Percentiles rank a stretch among this genome's conserved stretches.
Conservation (phyloP, 768 basidiomycete genomes). For the Lactarius quietus region DNA sequence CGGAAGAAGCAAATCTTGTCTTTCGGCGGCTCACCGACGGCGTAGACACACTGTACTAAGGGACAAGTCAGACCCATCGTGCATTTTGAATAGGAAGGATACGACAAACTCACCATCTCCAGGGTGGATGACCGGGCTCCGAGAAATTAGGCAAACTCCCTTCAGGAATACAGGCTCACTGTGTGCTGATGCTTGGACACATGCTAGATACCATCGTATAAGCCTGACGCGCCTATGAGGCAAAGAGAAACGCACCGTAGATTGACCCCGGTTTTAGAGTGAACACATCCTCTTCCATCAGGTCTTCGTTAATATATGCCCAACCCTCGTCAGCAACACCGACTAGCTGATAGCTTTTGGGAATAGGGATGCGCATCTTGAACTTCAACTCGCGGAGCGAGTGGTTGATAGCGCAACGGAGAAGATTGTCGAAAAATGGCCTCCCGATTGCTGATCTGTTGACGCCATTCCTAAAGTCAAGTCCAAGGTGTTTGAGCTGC, state of each 20-base stretch:
- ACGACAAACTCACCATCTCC: constrained; percentile 30
- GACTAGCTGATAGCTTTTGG: constrained; percentile 63
- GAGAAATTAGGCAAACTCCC: constrained; percentile 27
- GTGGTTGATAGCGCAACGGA: constrained; percentile 57
- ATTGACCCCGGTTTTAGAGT: constrained; percentile 11
- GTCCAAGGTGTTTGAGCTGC: constrained; percentile 44
- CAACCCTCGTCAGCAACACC: constrained; percentile 79
- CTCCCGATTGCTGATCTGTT: constrained; percentile 42
- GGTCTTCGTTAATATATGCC: constrained; percentile 17
- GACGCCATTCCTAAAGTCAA: constrained; percentile 43
- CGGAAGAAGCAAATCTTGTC: constrained; percentile 26
- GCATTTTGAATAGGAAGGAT: not conserved
- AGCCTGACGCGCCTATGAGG: no score
- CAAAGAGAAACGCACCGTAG: constrained; percentile 10
- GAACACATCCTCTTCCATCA: constrained; percentile 5
- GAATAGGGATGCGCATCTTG: constrained; percentile 68
- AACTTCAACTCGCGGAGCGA: constrained; percentile 74
- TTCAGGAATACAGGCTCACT: constrained; percentile 5
- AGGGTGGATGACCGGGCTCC: constrained; percentile 36
- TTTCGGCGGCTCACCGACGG: constrained; percentile 32
- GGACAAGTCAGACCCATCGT: not conserved
- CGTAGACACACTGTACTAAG: constrained; percentile 30
- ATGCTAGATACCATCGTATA: constrained; percentile 7
- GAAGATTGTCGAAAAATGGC: constrained; percentile 53
- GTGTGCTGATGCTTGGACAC: constrained; percentile 11